These are phyloP conservation scores for Aurantiochytrium sp. DNA, from an alignment of 108 stramenopile species.

Conservation along the genomic window DNA sequence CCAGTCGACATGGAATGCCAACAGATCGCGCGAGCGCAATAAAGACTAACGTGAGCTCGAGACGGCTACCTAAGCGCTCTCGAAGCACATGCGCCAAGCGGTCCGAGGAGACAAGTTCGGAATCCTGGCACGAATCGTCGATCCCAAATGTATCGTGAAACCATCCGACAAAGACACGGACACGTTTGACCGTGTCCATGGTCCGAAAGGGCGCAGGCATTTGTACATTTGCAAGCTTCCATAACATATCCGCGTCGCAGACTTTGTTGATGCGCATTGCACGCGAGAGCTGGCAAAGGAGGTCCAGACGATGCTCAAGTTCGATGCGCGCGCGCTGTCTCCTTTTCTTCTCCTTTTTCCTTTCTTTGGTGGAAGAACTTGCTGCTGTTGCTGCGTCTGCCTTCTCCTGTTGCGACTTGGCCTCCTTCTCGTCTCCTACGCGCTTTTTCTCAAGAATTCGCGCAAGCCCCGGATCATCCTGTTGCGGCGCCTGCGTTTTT, in stretches of 20 bases:
- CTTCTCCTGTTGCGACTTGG: background rate
- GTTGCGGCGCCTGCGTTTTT: no score
- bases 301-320: background rate
- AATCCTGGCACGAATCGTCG: background rate
- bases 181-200: background rate
- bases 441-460: no score
- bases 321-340: background rate
- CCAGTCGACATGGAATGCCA: background rate
- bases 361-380: background rate
- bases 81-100: background rate
- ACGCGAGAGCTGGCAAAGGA: background rate
- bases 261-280: background rate
- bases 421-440: no score
- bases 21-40: background rate
- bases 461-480: no score
- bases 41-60: background rate
- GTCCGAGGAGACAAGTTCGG: background rate
- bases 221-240: background rate
- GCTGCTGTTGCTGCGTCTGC: background rate
- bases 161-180: background rate
- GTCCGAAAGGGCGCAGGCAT: background rate
- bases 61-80: background rate
- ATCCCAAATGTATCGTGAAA: background rate
- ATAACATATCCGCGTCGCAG: background rate
- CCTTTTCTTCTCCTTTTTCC: background rate